These are phyloP conservation scores for Zygosaccharomyces sapae DNA, from an alignment of 1,139 yeast species.

Conservation along the genomic window DNA sequence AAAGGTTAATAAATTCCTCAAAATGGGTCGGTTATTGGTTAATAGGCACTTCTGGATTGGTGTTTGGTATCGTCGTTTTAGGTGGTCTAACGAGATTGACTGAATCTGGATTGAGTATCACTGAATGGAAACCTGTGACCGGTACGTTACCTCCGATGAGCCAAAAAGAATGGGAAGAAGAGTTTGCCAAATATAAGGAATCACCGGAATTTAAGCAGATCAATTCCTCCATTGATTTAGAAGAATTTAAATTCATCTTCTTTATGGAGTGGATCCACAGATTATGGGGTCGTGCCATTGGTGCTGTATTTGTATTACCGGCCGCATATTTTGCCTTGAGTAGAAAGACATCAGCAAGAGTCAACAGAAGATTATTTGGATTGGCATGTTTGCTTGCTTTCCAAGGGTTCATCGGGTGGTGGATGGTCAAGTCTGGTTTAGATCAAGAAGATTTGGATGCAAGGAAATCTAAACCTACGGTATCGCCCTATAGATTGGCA, in stretches of 20 bases:
- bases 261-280: conserved; percentile 98
- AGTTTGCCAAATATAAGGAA: conserved; percentile 71
- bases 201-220: conserved; percentile 90
- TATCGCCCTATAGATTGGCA: conserved; percentile 89
- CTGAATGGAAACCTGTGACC: conserved; percentile 98
- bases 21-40: conserved; percentile 81
- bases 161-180: conserved; percentile 77
- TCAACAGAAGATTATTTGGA: conserved; percentile 64
- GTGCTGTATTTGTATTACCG: conserved; percentile 76
- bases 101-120: conserved; percentile 91
- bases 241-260: conserved; percentile 91
- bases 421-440: conserved; percentile 98
- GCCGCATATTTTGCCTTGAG: conserved; percentile 73
- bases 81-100: conserved; percentile 96
- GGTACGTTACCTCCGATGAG: conserved; percentile 87
- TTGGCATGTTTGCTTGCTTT: conserved; percentile 76
- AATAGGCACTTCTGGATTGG: conserved; percentile 82
- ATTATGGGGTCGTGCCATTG: conserved; percentile 89
- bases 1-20: conserved; percentile 34
- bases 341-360: conserved; percentile 62
- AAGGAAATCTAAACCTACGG: conserved; percentile 87
- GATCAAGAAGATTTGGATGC: conserved; percentile 76
- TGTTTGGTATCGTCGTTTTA: conserved; percentile 88
- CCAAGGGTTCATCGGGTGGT: conserved; percentile 98
- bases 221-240: conserved; percentile 84